These are phyloP conservation scores for Emergomyces orientalis DNA, from an alignment of 2,329 filamentous ascomycete species.

Conservation along the genomic window DNA sequence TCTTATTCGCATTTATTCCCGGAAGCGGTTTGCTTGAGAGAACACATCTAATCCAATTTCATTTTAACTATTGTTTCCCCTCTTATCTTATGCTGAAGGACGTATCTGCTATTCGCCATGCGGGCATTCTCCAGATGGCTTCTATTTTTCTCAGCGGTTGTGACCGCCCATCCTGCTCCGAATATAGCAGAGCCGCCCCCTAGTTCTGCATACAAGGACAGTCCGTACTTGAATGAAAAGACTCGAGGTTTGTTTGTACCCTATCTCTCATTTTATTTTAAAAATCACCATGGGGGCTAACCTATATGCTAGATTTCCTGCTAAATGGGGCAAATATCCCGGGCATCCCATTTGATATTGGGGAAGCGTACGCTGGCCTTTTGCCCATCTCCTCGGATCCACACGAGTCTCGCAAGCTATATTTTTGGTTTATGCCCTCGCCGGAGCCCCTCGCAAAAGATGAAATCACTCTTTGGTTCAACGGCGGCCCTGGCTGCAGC, in stretches of 20 bases:
- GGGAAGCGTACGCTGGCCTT: conserved; percentile 42
- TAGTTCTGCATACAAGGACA: neutral
- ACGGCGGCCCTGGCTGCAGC: conserved; percentile 47
- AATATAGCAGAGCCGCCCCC: too few relatives aligned
- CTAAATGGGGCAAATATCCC: conserved; percentile 56
- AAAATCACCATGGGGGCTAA: neutral
- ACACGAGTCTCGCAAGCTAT: conserved; percentile 39
- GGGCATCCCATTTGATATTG: conserved; percentile 59
- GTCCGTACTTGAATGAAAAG: neutral
- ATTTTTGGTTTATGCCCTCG: conserved; percentile 44
- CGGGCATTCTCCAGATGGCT: neutral
- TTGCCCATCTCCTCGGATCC: conserved; percentile 44
- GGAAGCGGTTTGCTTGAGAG: too few relatives aligned
- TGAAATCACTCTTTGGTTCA: conserved; percentile 39
- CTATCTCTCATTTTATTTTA: neutral
- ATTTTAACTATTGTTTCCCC: neutral
- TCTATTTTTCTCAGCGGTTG: neutral
- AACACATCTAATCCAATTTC: neutral
- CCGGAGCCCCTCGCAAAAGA: conserved; percentile 37
- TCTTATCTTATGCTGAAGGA: neutral
- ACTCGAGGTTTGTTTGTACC: neutral
- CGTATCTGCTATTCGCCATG: neutral
- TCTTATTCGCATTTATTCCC: too few relatives aligned
- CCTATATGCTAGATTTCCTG: neutral
- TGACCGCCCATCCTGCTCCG: neutral